A percentile compares a stretch with the other conserved stretches of the same genome.
These are phyloP conservation scores for Hanseniaspora opuntiae DNA, from an alignment of 805 yeast genomes.

Conservation along the genomic window DNA sequence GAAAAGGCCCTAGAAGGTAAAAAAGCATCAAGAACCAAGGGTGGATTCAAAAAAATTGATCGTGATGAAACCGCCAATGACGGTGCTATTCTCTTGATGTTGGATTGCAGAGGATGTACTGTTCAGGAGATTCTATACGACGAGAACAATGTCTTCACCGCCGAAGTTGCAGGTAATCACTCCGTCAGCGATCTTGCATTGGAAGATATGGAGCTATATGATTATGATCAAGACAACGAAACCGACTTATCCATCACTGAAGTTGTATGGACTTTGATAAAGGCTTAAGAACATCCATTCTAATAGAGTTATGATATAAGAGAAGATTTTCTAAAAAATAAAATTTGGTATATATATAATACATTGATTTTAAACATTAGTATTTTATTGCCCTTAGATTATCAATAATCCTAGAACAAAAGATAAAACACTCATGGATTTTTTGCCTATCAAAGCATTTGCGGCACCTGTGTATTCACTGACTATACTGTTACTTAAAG, in stretches of 20 bases:
- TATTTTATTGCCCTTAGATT: neutral
- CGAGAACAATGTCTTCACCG: constrained; percentile 17
- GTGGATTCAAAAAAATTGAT: neutral
- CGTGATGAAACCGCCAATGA: constrained; percentile 5
- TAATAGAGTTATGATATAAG: neutral
- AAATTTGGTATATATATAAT: neutral
- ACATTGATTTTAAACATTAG: neutral
- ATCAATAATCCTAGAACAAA: neutral
- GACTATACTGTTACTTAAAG: neutral
- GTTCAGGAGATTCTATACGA: constrained; percentile 53
- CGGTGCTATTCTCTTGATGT: constrained; percentile 37
- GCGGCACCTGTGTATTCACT: constrained; percentile 3
- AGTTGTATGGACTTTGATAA: constrained; percentile 48
- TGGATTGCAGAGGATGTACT: constrained; percentile 81
- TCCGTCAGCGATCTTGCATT: constrained; percentile 35
- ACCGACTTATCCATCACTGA: constrained; percentile 73
- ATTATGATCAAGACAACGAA: constrained; percentile 75
- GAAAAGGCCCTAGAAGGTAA: neutral
- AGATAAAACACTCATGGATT: neutral
- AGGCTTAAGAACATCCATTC: constrained; percentile 18
- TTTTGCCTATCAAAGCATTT: neutral
- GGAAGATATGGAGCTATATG: constrained; percentile 81
- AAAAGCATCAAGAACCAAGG: constrained; percentile 14
- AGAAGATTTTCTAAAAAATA: neutral
- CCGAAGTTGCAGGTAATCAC: constrained; percentile 20